Base-by-base conservation (phyloP, 306 rosid species). In the Glycine soja region DNA sequence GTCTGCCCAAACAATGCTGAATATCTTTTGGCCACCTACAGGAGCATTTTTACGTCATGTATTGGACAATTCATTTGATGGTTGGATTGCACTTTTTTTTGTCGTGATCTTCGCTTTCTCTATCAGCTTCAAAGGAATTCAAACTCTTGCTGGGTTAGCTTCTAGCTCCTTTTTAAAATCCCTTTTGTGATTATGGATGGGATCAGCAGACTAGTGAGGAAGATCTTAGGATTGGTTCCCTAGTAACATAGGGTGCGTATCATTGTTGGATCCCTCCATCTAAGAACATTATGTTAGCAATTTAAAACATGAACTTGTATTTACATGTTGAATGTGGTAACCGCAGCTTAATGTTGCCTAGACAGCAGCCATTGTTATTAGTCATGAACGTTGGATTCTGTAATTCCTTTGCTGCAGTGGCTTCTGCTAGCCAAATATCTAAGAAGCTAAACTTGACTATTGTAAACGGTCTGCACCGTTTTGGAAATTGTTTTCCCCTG, bases 1-100 rank as follows among this genome's bases (percentile, higher is more conserved):
- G 32, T 38, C 24, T 30, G 45, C 53, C 65, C 56, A 7, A 24
- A 62, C 68, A 70, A 68, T 61, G 43, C 34, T 42, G 58, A 51
- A 70, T 63, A 69, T 38, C 34, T 40, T 51, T 76, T 70, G 59
- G 70, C 71, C 64, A 58, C 45, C 7, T 63, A 40, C 36, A 30
- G 76, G 67, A 63, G 74, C 61, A 18, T 62, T 75, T 56, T 80
- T 15, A 75, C 10, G 45, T 66, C 32, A 56, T 68, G 52, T 68
- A 75, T 67, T 40, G 40, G 42, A 30, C 73, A 50, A 34, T 51
- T 70, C 71, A 15, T 59, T 82, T 77, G 64, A 63, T 66, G 68
- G 51, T 70, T 59, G 82, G 78, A 61, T 62, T 45, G 13, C 54
- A 18, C 66, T 48, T 38, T 24, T 24, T 69, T 57, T 58, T 58